Evolutionary conservation across 345 rosid genomes (phyloP).

Genomic region (Lepidium sativum): DNA sequence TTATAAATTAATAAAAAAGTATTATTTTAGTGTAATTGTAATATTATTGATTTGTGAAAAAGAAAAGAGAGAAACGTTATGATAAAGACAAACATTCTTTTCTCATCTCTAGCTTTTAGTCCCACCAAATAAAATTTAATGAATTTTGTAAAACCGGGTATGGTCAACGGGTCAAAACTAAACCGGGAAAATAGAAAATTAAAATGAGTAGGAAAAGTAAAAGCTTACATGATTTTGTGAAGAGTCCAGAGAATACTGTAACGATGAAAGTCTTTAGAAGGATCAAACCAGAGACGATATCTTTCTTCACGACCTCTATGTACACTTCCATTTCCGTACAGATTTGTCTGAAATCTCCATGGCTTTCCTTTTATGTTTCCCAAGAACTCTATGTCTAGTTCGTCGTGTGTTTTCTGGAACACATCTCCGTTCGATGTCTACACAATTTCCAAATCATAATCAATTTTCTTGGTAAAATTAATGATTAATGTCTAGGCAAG

Average conservation of each 20-base stretch:
- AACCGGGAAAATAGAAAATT: background rate
- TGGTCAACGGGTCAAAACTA: slow-evolving; percentile 9
- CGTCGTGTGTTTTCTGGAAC: slow-evolving; percentile 78
- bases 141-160: background rate
- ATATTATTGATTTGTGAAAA: no score
- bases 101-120: background rate
- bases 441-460: background rate
- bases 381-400: slow-evolving; percentile 86
- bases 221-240: slow-evolving; percentile 58
- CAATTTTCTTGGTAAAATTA: slow-evolving; percentile 14
- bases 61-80: slow-evolving; percentile 9
- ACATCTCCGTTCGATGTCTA: slow-evolving; percentile 86
- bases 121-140: background rate
- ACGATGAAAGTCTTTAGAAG: slow-evolving; percentile 69
- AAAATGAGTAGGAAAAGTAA: background rate
- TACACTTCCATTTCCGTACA: slow-evolving; percentile 92
- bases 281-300: slow-evolving; percentile 91
- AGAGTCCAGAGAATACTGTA: slow-evolving; percentile 89
- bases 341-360: slow-evolving; percentile 92
- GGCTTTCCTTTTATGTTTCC: slow-evolving; percentile 78
- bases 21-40: no score
- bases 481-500: slow-evolving; percentile 10
- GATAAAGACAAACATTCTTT: slow-evolving; percentile 12
- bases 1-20: no score
- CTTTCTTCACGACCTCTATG: slow-evolving; percentile 85